Base-by-base conservation (phyloP, 352 stramenopile species). In the Phytophthora cajani region DNA sequence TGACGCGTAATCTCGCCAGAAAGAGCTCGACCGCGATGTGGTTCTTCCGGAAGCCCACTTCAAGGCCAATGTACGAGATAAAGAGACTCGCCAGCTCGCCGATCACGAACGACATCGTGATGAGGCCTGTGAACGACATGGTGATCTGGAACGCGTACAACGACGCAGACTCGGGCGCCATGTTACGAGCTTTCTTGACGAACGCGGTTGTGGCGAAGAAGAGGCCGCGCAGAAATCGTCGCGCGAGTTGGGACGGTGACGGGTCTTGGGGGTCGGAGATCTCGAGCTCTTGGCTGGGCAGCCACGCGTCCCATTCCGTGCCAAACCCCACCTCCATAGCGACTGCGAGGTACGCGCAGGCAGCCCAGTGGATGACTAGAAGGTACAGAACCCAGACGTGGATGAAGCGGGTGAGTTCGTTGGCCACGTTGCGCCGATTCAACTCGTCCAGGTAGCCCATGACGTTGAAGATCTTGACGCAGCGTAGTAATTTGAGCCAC, bases 1-100 rank as follows among this genome's bases (percentile, higher is more conserved):
- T 84, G 33, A 88, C 70, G 2, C 66, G 59, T 36, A 74, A 70
- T 21, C 79, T 77, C 16, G 70, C 64, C 7, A 90, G 51, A 46
- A 81, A 90, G 23, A 81, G 57, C 49, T 84, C 69, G 1, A 88
- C 72, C 9, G 80, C 79, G 23, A 88, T 82, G 58, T 89, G 77
- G 23, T 87, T 79, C 40, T 88, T 88, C 52, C 80, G 82, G 44
- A 90, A 90, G 30, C 84, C 71, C 16, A 90, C 78, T 54, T 90
- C 79, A 25, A 87, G 75, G 25, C 80, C 75, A 55, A 85, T 88
- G 53, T 71, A 85, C n/a, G 78, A 87, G 23, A 81, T 72, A 65
- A 87, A 90, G 12, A 90, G 40, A 42, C 79, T 87, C 0, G 79
- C 75, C 3, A 87, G 65, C 57, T 88, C 78, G 3, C 76, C 75